Base-by-base conservation (phyloP, 2,329 filamentous ascomycete species). In the Cucurbitaria berberidis region DNA sequence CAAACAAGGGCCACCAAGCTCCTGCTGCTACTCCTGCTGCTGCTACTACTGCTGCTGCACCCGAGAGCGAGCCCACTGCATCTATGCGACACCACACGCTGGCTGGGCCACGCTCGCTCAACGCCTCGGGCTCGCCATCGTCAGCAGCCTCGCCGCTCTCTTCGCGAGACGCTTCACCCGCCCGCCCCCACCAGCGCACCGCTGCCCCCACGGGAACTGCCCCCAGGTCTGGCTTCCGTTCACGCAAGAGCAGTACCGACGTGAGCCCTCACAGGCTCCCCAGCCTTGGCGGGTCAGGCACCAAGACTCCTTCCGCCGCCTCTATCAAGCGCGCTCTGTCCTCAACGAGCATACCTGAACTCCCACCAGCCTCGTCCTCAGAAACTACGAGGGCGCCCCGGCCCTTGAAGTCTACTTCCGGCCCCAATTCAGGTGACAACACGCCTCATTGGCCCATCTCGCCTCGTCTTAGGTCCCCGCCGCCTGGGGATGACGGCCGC, bases 381-480 rank as follows among this genome's bases (percentile, higher is more conserved):
- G 90, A 96, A 59, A 75, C 84, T 6, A 79, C 84, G 64, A 87
- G 86, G 75, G 79, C 84, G 48, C 81, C 86, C 39, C 82, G 83
- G 57, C 85, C 89, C 13, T 83, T 88, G 66, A 91, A 92, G 73
- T 77, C 83, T 5, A 69, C 78, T 45, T 82, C 88, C 46, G 62
- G 81, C 35, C 69, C 74, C 54, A 76, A 75, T 35, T 75, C 73
- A 49, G 76, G 76, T 45, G 74, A 76, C 48, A 78, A 67, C 52
- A 82, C 82, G 47, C 86, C 86, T 57, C 84, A 88, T 75, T 93
- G 90, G 89, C 89, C 90, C 22, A 77, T 89, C 56, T 93, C 90
- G 41, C 90, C 90, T 40, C 84, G 90, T 57, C 74, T 95, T 59
- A 89, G 88, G 71, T 92, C 90, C 7, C 90, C 90, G 48, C 89